A percentile compares a stretch with the other conserved stretches of the same genome.
These are phyloP conservation scores for Aspergillus pseudonomiae DNA, from an alignment of 2,329 filamentous ascomycete species.

Conservation along the genomic window DNA sequence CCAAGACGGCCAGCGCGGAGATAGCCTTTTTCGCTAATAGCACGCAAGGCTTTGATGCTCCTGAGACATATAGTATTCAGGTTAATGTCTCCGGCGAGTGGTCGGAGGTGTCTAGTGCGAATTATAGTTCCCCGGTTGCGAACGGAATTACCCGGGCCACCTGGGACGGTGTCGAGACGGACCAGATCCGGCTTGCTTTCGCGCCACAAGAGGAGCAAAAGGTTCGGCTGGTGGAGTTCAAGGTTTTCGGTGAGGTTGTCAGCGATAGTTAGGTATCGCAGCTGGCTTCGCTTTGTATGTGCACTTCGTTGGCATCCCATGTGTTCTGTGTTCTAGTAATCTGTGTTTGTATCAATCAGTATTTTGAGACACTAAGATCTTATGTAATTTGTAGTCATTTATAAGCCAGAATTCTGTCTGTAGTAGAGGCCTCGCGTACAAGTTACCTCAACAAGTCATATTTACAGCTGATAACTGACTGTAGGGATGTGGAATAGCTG, in stretches of 20 bases:
- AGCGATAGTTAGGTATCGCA: neutral
- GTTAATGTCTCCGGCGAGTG: constrained; percentile 13
- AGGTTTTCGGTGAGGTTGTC: constrained; percentile 13
- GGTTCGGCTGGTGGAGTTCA: constrained; percentile 24
- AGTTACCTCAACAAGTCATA: neutral
- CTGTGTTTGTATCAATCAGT: neutral
- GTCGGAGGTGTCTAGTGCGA: constrained; percentile 15
- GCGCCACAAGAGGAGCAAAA: constrained; percentile 12
- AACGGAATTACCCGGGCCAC: constrained; percentile 22
- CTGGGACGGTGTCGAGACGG: constrained; percentile 16
- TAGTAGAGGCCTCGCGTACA: fast-evolving
- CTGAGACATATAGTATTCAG: constrained; percentile 17
- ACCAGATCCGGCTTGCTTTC: constrained; percentile 18
- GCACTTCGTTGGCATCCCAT: neutral
- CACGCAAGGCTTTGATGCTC: constrained; percentile 18
- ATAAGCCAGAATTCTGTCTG: neutral
- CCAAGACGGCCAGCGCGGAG: constrained; percentile 14
- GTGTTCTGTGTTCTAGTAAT: no score
- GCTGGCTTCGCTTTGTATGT: neutral
- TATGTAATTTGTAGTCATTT: neutral
- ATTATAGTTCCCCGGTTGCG: constrained; percentile 10
- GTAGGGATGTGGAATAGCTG: no score
- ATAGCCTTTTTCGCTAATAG: constrained; percentile 22
- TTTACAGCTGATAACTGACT: no score
- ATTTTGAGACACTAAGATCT: neutral